phyloP scores from a whole-genome alignment of 805 yeast species.

The Kazachstania africana region DNA sequence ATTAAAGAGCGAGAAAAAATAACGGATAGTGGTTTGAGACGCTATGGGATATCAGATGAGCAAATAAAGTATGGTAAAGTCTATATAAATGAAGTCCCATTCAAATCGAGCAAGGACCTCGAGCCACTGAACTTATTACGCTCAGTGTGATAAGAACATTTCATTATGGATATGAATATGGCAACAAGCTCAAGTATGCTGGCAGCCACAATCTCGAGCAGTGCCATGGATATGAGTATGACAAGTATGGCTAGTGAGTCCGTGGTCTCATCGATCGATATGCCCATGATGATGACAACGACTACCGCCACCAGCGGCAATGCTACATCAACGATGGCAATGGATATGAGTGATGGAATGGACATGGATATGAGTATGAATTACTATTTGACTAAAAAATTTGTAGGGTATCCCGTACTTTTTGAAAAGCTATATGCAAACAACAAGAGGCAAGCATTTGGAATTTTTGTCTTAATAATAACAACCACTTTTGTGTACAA shows the following conservation, averaged over 20 bases:
- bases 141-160: too few relatives aligned
- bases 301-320: slow-evolving; percentile 1
- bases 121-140: too few relatives aligned
- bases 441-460: slow-evolving; percentile 54
- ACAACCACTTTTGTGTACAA: slow-evolving; percentile 47
- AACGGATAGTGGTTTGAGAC: too few relatives aligned
- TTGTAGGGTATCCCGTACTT: slow-evolving; percentile 47
- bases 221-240: slow-evolving; percentile 2
- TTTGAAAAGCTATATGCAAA: slow-evolving; percentile 44
- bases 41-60: too few relatives aligned
- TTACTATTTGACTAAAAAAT: slow-evolving; percentile 41
- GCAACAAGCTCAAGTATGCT: background rate
- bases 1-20: too few relatives aligned
- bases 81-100: too few relatives aligned
- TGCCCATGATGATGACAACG: background rate
- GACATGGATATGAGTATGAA: slow-evolving; percentile 38
- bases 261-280: too few relatives aligned
- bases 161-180: too few relatives aligned
- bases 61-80: too few relatives aligned
- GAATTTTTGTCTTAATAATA: slow-evolving; percentile 54
- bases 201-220: slow-evolving; percentile 2
- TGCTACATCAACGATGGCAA: slow-evolving; percentile 5
- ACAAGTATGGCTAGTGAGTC: background rate
- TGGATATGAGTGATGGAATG: slow-evolving; percentile 11
- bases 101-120: too few relatives aligned